Evolutionary conservation across 192 early-diverging fungal species (phyloP).

Genomic region (Podila epigama): DNA sequence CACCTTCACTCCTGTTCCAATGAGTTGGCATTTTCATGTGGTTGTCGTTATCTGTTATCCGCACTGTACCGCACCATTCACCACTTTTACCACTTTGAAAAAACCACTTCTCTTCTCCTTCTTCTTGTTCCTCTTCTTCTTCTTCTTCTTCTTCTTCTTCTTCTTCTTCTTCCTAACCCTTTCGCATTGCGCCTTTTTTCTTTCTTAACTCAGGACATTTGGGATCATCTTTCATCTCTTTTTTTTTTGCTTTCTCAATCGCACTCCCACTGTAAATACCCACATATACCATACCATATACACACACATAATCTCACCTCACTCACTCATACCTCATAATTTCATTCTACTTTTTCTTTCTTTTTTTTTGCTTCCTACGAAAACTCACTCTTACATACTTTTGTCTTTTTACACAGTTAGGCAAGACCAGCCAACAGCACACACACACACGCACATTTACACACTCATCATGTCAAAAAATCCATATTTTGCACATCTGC

Average conservation of each 20-base stretch:
- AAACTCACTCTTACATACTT: background rate
- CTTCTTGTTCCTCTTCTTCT: background rate
- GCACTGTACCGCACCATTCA: no score
- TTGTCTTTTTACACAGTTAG: background rate
- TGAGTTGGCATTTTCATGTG: no score
- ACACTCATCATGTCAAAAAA: constrained; percentile 26
- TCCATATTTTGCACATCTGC: constrained; percentile 43
- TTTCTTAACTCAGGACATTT: no score
- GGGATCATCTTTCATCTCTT: background rate
- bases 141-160: background rate
- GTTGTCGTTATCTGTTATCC: no score
- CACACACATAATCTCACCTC: background rate
- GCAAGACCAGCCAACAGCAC: background rate
- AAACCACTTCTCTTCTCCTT: background rate
- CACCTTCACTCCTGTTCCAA: no score
- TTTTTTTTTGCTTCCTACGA: background rate
- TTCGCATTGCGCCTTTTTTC: background rate
- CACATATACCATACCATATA: no score
- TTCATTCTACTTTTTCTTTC: background rate
- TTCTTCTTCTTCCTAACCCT: background rate
- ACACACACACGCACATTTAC: background rate
- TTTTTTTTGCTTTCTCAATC: no score
- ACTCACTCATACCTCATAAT: background rate
- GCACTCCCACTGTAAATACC: no score
- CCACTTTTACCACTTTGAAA: no score